These are phyloP conservation scores for Russula lepida DNA, from an alignment of 768 basidiomycete species.

Conservation along the genomic window DNA sequence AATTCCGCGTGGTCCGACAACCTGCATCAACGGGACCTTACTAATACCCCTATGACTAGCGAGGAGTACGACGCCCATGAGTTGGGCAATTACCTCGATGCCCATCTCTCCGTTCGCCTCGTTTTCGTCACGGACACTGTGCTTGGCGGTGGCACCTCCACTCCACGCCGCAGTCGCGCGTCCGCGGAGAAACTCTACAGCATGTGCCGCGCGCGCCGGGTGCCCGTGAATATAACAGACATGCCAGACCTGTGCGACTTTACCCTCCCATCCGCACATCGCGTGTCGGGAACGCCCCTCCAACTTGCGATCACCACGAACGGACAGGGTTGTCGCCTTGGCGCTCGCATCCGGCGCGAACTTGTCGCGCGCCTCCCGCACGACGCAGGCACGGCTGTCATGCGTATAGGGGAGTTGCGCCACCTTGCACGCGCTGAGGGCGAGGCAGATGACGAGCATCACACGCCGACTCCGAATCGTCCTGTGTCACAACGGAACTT, in stretches of 20 bases:
- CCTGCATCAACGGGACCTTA: conserved; percentile 31
- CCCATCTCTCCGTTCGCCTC: conserved; percentile 34
- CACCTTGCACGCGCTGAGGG: conserved; percentile 42
- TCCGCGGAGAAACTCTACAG: conserved; percentile 54
- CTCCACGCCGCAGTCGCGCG: conserved; percentile 34
- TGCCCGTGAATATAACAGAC: conserved; percentile 84
- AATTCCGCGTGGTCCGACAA: conserved; percentile 41
- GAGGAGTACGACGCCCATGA: conserved; percentile 34
- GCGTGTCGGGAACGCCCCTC: conserved; percentile 59
- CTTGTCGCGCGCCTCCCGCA: conserved; percentile 67
- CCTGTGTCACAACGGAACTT: conserved; percentile 52
- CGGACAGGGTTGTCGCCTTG: conserved; percentile 82
- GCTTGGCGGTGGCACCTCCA: conserved; percentile 25
- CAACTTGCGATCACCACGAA: conserved; percentile 87
- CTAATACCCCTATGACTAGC: conserved; percentile 10
- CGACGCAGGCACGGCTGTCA: conserved; percentile 66
- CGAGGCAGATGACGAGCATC: conserved; percentile 42
- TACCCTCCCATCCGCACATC: conserved; percentile 77
- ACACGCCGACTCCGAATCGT: conserved; percentile 53
- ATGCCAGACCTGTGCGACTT: conserved; percentile 83
- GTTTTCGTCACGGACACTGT: conserved; percentile 81
- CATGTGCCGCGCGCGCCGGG: conserved; percentile 46
- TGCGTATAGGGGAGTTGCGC: conserved; percentile 64
- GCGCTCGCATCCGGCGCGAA: conserved; percentile 70
- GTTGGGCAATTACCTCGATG: conserved; percentile 41